A percentile compares a stretch with the other conserved stretches of the same genome.
phyloP scores from a whole-genome alignment of 768 basidiomycete genomes.

The Leccinum disarticulatum region DNA sequence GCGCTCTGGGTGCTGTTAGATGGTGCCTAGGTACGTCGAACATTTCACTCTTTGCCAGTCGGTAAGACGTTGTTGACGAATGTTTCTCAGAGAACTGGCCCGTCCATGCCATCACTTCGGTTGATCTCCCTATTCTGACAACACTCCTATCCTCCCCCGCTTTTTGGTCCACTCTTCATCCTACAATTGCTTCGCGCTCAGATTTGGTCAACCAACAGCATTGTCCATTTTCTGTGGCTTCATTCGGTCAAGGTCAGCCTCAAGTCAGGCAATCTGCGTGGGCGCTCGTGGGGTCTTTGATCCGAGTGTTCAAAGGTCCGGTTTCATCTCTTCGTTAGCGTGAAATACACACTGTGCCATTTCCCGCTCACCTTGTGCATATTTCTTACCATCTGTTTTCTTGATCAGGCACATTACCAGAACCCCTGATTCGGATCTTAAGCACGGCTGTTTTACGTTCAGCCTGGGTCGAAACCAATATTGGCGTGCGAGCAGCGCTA shows the following conservation, averaged over 20 bases:
- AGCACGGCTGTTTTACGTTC: constrained; percentile 64
- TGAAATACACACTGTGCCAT: not conserved
- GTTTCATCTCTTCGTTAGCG: not conserved
- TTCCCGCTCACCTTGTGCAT: not conserved
- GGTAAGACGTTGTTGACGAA: constrained; percentile 4
- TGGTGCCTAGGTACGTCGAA: constrained; percentile 59
- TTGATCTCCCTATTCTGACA: constrained; percentile 4
- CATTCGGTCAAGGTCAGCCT: constrained; percentile 64
- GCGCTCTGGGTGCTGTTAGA: constrained; percentile 62
- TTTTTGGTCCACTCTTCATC: constrained; percentile 61
- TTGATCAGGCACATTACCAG: constrained; percentile 24
- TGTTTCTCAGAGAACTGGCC: constrained; percentile 18
- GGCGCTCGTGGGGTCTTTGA: constrained; percentile 47
- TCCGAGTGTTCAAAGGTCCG: constrained; percentile 48
- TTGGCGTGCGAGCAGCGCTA: constrained; percentile 63
- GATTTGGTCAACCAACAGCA: constrained; percentile 31
- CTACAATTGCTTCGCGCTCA: constrained; percentile 42
- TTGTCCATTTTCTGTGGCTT: constrained; percentile 16
- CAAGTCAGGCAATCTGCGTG: constrained; percentile 73
- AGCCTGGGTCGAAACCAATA: constrained; percentile 69
- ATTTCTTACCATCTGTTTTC: constrained; percentile 3
- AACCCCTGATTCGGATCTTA: constrained; percentile 44
- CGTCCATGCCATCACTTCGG: constrained; percentile 2
- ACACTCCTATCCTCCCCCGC: constrained; percentile 34
- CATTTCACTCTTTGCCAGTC: constrained; percentile 5